Evolutionary conservation across 208 protist species (phyloP).

Genomic region (Trypanosoma cruzi): DNA sequence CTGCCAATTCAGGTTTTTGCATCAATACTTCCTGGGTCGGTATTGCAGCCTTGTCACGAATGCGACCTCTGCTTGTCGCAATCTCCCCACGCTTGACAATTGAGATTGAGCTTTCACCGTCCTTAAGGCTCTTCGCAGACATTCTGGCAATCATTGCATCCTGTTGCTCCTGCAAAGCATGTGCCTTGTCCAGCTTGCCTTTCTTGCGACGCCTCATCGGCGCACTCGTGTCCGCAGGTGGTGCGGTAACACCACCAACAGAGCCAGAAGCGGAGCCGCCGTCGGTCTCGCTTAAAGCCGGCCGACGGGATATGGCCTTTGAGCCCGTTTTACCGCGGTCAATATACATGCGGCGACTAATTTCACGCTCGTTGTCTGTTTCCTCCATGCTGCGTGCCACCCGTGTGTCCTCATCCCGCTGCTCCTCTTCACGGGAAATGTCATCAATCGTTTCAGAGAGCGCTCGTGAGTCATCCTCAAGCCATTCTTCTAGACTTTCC

Average conservation of each 20-base stretch:
- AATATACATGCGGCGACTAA: conserved; percentile 85
- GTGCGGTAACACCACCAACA: neutral
- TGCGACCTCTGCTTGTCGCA: conserved; percentile 30
- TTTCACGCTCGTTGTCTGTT: conserved; percentile 75
- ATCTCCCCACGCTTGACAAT: conserved; percentile 64
- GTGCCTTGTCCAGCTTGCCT: conserved; percentile 59
- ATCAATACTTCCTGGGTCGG: conserved; percentile 67
- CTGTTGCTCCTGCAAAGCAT: conserved; percentile 78
- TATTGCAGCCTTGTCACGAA: conserved; percentile 57
- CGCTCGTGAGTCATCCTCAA: conserved; percentile 32
- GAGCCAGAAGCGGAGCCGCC: conserved; percentile 8
- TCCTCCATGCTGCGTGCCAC: conserved; percentile 90
- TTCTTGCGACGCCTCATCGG: conserved; percentile 58
- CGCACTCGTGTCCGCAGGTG: conserved; percentile 22
- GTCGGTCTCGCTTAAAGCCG: conserved; percentile 42
- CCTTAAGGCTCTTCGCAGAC: conserved; percentile 35
- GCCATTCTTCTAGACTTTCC: conserved; percentile 60
- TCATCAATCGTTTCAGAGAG: conserved; percentile 75
- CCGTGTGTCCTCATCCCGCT: conserved; percentile 43
- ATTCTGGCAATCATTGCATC: conserved; percentile 56
- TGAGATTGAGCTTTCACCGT: conserved; percentile 23
- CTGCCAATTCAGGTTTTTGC: conserved; percentile 50
- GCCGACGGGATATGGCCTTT: conserved; percentile 72
- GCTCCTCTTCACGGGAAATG: conserved; percentile 74
- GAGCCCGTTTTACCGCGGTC: conserved; percentile 86